phyloP scores from a whole-genome alignment of 805 yeast genomes.

The Saturnispora quitensis region DNA sequence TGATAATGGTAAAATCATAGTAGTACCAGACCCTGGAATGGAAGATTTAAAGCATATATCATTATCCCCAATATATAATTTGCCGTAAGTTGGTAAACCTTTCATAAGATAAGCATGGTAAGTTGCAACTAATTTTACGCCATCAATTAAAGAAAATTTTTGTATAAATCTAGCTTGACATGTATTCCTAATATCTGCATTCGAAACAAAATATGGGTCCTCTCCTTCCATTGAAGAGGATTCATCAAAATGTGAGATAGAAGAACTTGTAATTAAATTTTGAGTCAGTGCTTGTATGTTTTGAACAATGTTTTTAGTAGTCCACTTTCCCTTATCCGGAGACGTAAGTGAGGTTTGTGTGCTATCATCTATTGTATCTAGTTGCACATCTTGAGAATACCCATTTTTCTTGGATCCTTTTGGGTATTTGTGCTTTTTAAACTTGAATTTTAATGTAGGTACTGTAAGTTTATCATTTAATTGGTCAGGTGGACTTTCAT shows the following conservation, averaged over 20 bases:
- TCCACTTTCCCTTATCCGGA: constrained; percentile 13
- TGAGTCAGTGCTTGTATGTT: constrained; percentile 24
- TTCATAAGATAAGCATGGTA: constrained; percentile 64
- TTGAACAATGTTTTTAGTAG: constrained; percentile 22
- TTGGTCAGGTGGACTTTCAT: not conserved
- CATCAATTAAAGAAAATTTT: constrained; percentile 54
- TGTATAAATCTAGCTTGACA: constrained; percentile 23
- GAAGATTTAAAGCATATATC: constrained; percentile 75
- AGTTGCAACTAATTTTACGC: constrained; percentile 49
- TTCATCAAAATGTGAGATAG: constrained; percentile 45
- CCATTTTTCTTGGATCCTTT: not conserved
- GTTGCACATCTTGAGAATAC: not conserved
- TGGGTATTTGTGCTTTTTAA: not conserved
- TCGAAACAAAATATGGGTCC: constrained; percentile 41
- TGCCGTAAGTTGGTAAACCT: constrained; percentile 75
- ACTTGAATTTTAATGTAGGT: not conserved
- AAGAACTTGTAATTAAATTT: constrained; percentile 17
- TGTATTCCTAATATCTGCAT: constrained; percentile 32
- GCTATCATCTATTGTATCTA: not conserved
- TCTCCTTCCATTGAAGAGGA: constrained; percentile 32
- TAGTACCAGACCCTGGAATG: constrained; percentile 66
- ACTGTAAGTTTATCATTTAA: not conserved
- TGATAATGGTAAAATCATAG: constrained; percentile 70
- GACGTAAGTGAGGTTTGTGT: not conserved
- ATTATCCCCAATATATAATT: constrained; percentile 59